Evolutionary conservation across 352 stramenopile genomes (phyloP).

Genomic region (Globisporangium irregulare): DNA sequence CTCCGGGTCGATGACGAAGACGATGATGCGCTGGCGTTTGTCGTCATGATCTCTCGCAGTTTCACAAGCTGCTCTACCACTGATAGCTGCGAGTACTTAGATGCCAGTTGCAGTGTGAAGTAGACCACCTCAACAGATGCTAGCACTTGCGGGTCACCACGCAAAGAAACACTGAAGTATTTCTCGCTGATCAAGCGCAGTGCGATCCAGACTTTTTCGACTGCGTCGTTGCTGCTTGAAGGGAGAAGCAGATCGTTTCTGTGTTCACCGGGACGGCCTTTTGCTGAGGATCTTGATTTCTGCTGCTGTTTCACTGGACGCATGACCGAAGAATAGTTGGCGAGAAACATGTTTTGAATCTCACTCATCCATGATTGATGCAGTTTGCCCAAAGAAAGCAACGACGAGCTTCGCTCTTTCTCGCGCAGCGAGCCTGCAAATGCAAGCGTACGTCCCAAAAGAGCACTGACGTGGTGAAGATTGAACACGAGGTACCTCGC

Average conservation of each 20-base stretch:
- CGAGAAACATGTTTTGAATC: conserved; percentile 42
- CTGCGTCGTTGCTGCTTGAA: conserved; percentile 10
- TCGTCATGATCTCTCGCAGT: conserved; percentile 23
- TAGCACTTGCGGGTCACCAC: conserved; percentile 21
- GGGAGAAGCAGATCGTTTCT: neutral
- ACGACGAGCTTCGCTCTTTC: conserved; percentile 18
- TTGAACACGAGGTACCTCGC: conserved; percentile 35
- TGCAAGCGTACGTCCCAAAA: conserved; percentile 37
- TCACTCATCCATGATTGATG: conserved; percentile 66
- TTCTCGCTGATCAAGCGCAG: conserved; percentile 51
- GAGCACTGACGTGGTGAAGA: conserved; percentile 39
- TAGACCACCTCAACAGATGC: conserved; percentile 39
- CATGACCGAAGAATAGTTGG: conserved; percentile 15
- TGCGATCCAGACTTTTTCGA: conserved; percentile 29
- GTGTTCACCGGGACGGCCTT: neutral
- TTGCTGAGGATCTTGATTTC: neutral
- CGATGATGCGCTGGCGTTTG: conserved; percentile 22
- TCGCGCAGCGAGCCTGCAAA: conserved; percentile 22
- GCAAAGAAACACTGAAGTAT: conserved; percentile 60
- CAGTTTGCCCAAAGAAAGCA: conserved; percentile 51
- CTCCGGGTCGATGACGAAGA: neutral
- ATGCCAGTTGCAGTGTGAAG: conserved; percentile 34
- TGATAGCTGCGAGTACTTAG: conserved; percentile 14
- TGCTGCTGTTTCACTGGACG: conserved; percentile 1
- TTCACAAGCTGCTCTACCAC: conserved; percentile 4